Evolutionary conservation across 2,329 filamentous ascomycete species (phyloP), one percentile per base, ranked within the genome.

Genomic region (Fusarium mexicanum): DNA sequence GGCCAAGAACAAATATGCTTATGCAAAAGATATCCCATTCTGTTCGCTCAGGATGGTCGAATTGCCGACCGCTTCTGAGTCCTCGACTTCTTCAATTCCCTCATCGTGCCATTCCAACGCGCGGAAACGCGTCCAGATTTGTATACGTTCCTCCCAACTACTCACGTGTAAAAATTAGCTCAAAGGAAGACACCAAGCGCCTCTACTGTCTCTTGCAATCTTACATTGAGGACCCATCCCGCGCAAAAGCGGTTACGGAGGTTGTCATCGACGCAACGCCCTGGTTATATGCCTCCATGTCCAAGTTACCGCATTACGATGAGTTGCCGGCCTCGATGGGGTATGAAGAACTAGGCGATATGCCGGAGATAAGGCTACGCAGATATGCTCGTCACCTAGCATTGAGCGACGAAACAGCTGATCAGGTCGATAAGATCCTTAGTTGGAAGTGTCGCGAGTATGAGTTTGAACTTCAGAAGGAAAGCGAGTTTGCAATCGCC

Each of bases 331-430:
- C 17, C 11, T 51, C 31, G 4, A 20, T 51, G 8, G 29, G 29
- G 3, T 51, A 35, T 35, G 29, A 51, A 24, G 22, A 51, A 14
- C 22, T 51, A 3, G 31, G 29, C 12, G 48, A 35, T 8, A 0
- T 3, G 0, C 0, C 12, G 0, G 48, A 51, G 0, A 14, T 8
- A 14, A 51, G 22, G 8, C 16, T 51, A 20, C 11, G 18, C 2
- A 5, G 14, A n/a, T 62, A 57, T 24, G 40, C 33, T 8, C 31
- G 40, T 11, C 4, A 2, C 5, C 26, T 62, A 18, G 5, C 26
- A 2, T 2, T 46, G 14, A 1, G 43, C 4, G 12, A 51, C 0
- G 22, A 14, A 20, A 20, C 12, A 3, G 8, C 29, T 35, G 31
- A 11, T 2, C 11, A 51, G 22, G 17, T 51, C 22, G 31, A 35